Conservation (phyloP, 768 basidiomycete species). For the Phlebiopsis gigantea region DNA sequence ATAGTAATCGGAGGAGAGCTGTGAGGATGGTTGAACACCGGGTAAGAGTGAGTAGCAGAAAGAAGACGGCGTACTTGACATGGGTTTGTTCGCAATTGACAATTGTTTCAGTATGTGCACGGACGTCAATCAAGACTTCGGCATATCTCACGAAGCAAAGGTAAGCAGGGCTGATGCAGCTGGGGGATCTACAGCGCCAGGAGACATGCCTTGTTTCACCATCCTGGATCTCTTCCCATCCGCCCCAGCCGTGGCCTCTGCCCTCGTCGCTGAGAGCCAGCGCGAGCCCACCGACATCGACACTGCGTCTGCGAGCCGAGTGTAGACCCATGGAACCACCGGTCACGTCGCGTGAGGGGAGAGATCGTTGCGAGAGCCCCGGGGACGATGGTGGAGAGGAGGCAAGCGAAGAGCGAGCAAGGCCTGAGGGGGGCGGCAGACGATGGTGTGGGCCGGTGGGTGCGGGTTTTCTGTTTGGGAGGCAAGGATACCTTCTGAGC, state of each 20-base stretch:
- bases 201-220: slow-evolving; percentile 44
- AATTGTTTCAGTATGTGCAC: slow-evolving; percentile 67
- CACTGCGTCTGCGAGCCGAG: slow-evolving; percentile 54
- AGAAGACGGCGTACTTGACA: not conserved
- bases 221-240: slow-evolving; percentile 45
- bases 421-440: not conserved
- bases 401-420: not conserved
- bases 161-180: not conserved
- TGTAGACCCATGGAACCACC: not conserved
- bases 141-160: slow-evolving; percentile 46
- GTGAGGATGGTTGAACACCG: not conserved
- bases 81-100: slow-evolving; percentile 48
- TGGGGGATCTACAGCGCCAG: not conserved
- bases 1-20: slow-evolving; percentile 32
- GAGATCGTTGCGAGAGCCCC: not conserved
- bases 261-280: slow-evolving; percentile 64
- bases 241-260: slow-evolving; percentile 68
- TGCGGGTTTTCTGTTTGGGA: not conserved
- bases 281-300: slow-evolving; percentile 85
- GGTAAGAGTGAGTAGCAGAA: not conserved
- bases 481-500: not conserved
- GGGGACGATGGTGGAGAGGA: not conserved
- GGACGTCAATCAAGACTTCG: slow-evolving; percentile 82
- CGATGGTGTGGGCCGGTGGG: not conserved
- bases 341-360: not conserved